Base-by-base conservation (phyloP, 1,284 basidiomycete genomes). In the Thecaphora frezii region DNA sequence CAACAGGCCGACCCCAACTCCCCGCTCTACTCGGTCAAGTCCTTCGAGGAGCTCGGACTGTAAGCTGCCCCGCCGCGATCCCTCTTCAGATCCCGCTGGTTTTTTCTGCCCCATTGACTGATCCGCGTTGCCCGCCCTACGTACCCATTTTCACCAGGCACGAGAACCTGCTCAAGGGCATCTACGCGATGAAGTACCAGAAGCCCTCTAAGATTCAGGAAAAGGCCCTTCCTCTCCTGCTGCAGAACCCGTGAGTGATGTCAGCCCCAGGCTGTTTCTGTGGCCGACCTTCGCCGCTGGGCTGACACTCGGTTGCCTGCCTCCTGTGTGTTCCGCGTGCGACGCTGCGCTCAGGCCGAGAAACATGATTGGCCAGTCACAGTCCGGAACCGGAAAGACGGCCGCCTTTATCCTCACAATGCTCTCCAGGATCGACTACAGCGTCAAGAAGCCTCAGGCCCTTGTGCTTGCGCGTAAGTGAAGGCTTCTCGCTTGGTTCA, bases 131-230 rank as follows among this genome's bases (percentile, higher is more conserved):
- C n/a, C n/a, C n/a, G n/a, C n/a, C n/a, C n/a, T n/a, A n/a, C n/a
- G n/a, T n/a, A n/a, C n/a, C n/a, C n/a, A n/a, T n/a, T n/a, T n/a
- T n/a, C n/a, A n/a, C n/a, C 24, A 48, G 59, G 41, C 88, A 91
- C 79, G 83, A 86, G 47, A 90, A 97, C 79, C 84, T 98, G 26
- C 85, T 97, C 65, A 96, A 94, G 80, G 96, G 96, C n/a, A 86
- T 98, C 49, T 97, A 93, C 80, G 88, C 89, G 44, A 90, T 96
- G 86, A 91, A 91, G 39, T 99, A 97, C 81, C 90, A 91, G 51
- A 96, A 94, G 80, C 96, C 96, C 4, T 97, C 93, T 51, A 98
- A 98, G 82, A 98, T 99, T 66, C 96, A 99, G 83, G 96, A 97
- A 83, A 88, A 90, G 61, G 96, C 96, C 22, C 83, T 98, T 25